These are phyloP conservation scores for Mortierella alpina DNA, from an alignment of 192 early-diverging fungal genomes.

Conservation along the genomic window DNA sequence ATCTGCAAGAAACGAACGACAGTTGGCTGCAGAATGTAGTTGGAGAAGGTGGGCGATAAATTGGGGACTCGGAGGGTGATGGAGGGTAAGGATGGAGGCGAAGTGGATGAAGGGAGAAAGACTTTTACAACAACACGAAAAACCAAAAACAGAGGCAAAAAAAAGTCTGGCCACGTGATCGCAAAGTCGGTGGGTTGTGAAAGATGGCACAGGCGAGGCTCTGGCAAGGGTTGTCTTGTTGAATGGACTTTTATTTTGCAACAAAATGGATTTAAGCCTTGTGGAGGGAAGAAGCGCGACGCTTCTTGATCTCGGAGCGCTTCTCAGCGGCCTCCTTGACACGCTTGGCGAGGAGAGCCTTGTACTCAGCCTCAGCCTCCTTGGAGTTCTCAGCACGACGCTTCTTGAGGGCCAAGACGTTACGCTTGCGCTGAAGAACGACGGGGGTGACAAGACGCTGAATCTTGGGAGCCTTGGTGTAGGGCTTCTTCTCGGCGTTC, in stretches of 20 bases:
- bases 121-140: conserved; percentile 6
- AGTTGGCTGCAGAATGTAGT: not conserved
- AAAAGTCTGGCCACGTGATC: not conserved
- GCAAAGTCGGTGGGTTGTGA: conserved; percentile 1
- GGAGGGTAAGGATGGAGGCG: conserved; percentile 7
- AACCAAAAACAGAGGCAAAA: conserved; percentile 1
- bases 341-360: conserved; percentile 88
- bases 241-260: too few species aligned
- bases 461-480: conserved; percentile 97
- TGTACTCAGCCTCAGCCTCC: conserved; percentile 80
- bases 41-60: not conserved
- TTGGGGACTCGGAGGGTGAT: conserved; percentile 1
- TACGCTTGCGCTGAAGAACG: conserved; percentile 96
- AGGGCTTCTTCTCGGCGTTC: conserved; percentile 90
- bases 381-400: conserved; percentile 82
- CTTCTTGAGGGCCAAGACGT: conserved; percentile 88
- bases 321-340: conserved; percentile 94
- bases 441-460: conserved; percentile 98
- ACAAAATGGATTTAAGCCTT: conserved; percentile 52
- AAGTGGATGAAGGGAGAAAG: conserved; percentile 31
- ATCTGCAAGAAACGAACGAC: not conserved
- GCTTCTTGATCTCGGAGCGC: conserved; percentile 76
- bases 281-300: conserved; percentile 73
- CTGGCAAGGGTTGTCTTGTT: too few species aligned
- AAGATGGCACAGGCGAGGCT: too few species aligned